Evolutionary conservation across 352 stramenopile genomes (phyloP).

Genomic region (Pythium oligandrum): DNA sequence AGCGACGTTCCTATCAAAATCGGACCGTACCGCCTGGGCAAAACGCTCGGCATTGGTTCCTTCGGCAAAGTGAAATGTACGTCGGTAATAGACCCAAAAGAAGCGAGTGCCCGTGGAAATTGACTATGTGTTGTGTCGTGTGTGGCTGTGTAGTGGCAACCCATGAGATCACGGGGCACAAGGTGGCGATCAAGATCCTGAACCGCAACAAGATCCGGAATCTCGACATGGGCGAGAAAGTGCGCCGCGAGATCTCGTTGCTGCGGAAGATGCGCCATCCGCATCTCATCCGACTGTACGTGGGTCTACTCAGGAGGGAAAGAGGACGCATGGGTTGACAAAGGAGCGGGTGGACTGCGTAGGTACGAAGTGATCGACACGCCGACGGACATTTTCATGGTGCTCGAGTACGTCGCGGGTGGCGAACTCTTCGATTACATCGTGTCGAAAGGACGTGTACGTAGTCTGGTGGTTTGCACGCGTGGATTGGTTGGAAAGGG

Average conservation of each 20-base stretch:
- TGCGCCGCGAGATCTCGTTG: constrained; percentile 99
- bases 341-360: background rate
- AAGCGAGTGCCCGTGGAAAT: too few relatives aligned
- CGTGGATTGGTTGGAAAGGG: too few relatives aligned
- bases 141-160: constrained; percentile 83
- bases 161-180: constrained; percentile 97
- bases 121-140: background rate
- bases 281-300: constrained; percentile 99
- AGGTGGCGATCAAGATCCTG: constrained; percentile 99
- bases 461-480: constrained; percentile 7
- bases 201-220: constrained; percentile 99
- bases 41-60: constrained; percentile 98
- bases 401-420: constrained; percentile 92
- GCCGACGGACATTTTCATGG: constrained; percentile 97
- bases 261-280: constrained; percentile 98
- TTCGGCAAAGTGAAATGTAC: constrained; percentile 99
- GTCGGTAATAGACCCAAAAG: constrained; percentile 15
- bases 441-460: constrained; percentile 92
- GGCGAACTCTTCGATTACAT: constrained; percentile 99
- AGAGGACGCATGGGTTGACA: background rate
- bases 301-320: background rate
- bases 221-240: constrained; percentile 99
- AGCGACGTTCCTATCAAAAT: constrained; percentile 92
- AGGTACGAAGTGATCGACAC: constrained; percentile 99
- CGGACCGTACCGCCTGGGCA: constrained; percentile 96